Base-by-base conservation (phyloP, 2,329 filamentous ascomycete genomes). In the Metarhizium sp. region DNA sequence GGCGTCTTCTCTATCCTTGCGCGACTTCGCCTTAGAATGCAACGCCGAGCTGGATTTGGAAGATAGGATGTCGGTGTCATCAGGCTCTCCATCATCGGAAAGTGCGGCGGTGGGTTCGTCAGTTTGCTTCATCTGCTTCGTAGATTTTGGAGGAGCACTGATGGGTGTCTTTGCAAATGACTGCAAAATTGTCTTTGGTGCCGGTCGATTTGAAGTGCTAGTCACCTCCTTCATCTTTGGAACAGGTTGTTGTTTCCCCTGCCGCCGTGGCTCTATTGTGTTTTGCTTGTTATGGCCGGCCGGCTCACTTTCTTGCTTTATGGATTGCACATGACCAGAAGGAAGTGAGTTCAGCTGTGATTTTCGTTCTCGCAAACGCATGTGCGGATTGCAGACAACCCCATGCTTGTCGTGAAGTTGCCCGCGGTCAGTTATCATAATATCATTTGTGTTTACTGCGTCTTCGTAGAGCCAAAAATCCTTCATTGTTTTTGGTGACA, bases 131-230 rank as follows among this genome's bases (percentile, higher is more conserved):
- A 58, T 51, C 6, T 62, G 57, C 10, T 63, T 60, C 63, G 85
- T 89, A 4, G 84, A 75, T 62, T 74, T 77, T 4, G 16, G 4
- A 2, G 71, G 63, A 0, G 75, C 64, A 51, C 66, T 71, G 4
- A 67, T 62, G 3, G 68, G 69, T 5, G 77, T 74, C 63, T 87
- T 89, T 14, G 88, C 87, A 67, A 95, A 95, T 0, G 89, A 87
- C 58, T 86, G 85, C 77, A 94, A 90, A 30, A 95, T 82, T 57
- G 81, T 80, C 2, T 72, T 74, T 13, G 85, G 81, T 16, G 74
- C 76, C 53, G 81, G 79, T 55, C 80, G 81, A 64, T 88, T 90
- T 2, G 62, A 42, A 5, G 73, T 59, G 20, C 70, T 43, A 20
- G 20, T 32, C 30, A 11, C 4, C 5, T 34, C 25, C 14, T 32